A percentile compares a stretch with the other conserved stretches of the same genome.
These are phyloP conservation scores for Gyromitra esculenta DNA, from an alignment of 2,329 filamentous ascomycete species.

Conservation along the genomic window DNA sequence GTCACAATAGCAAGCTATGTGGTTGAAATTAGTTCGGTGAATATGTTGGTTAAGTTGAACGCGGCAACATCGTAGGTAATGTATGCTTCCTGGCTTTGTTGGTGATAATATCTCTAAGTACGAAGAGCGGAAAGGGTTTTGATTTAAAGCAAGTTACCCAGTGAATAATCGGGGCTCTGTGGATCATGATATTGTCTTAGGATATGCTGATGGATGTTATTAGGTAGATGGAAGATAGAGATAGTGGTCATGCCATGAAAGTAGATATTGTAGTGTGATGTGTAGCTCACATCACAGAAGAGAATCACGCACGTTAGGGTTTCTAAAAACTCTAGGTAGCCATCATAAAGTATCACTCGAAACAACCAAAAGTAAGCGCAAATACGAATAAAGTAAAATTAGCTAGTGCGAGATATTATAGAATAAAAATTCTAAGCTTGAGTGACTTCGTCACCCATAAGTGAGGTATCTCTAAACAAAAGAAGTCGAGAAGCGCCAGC, in stretches of 20 bases:
- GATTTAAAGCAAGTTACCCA: too few species aligned
- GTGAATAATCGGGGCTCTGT: neutral
- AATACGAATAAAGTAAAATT: neutral
- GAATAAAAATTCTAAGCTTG: neutral
- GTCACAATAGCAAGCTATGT: too few species aligned
- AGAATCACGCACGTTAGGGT: neutral
- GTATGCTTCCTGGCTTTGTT: too few species aligned
- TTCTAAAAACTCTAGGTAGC: neutral
- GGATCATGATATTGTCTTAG: neutral
- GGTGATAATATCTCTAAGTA: too few species aligned
- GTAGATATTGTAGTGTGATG: neutral
- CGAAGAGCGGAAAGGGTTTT: too few species aligned
- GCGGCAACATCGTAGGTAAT: too few species aligned
- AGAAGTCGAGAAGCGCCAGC: neutral
- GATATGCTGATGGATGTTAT: neutral
- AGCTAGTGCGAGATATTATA: neutral
- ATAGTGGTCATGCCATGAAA: too few species aligned
- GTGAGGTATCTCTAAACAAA: conserved; percentile 6
- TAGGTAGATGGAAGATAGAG: too few species aligned
- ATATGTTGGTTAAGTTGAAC: too few species aligned
- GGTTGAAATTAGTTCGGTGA: too few species aligned
- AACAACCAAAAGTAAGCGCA: neutral
- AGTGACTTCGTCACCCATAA: neutral
- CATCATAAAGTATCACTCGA: conserved; percentile 4
- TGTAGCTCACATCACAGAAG: neutral